phyloP scores from a whole-genome alignment of 257 asterid species.

The Schizonepeta tenuifolia region DNA sequence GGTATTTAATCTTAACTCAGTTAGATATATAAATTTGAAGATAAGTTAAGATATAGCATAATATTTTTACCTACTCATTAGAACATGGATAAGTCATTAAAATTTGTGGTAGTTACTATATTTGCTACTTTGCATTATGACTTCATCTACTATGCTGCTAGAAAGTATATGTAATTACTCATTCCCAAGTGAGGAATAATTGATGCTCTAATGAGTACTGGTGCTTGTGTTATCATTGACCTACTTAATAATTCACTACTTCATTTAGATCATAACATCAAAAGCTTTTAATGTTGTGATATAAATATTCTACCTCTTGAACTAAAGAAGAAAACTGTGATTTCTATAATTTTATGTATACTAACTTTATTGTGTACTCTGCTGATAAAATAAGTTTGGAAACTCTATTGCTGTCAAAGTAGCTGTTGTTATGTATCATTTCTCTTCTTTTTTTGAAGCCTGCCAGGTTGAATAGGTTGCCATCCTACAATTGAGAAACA shows the following conservation, averaged over 20 bases:
- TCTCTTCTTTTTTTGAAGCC: constrained; percentile 4
- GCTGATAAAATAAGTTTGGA: background rate
- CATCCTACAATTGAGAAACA: no score
- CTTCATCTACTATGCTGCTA: no score
- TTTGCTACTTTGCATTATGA: no score
- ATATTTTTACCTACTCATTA: no score
- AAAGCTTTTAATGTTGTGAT: constrained; percentile 5
- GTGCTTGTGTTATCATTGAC: background rate
- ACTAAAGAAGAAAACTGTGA: background rate
- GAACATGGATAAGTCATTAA: no score
- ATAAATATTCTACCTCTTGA: background rate
- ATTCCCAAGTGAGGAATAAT: constrained; percentile 21
- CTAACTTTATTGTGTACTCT: background rate
- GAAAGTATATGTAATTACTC: no score
- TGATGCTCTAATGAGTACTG: constrained; percentile 11
- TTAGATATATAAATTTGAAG: no score
- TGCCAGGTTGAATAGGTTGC: no score
- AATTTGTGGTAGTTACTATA: no score
- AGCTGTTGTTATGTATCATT: background rate
- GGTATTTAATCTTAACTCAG: no score
- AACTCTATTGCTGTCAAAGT: constrained; percentile 4
- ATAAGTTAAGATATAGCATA: no score
- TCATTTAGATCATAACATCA: constrained; percentile 20
- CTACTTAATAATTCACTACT: constrained; percentile 6
- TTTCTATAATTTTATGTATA: background rate